Percentiles rank a stretch among this genome's conserved stretches.
These are phyloP conservation scores for Lactarius pseudohatsudake DNA, from an alignment of 768 basidiomycete species.

Conservation along the genomic window DNA sequence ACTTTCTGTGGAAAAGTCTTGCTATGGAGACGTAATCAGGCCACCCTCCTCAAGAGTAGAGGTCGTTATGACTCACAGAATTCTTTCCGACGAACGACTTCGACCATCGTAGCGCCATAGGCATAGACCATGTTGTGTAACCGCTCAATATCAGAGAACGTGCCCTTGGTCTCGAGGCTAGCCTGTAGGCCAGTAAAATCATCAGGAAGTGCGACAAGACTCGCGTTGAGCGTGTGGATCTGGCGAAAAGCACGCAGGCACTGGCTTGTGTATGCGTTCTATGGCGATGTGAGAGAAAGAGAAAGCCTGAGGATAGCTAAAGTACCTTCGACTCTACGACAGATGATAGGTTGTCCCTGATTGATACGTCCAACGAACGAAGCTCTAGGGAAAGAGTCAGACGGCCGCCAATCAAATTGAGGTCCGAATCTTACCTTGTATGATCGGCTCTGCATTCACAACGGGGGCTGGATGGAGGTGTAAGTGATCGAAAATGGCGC, in stretches of 20 bases:
- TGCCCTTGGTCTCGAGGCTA: constrained; percentile 68
- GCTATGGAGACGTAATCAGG: constrained; percentile 41
- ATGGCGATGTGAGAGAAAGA: constrained; percentile 17
- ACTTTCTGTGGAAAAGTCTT: constrained; percentile 77
- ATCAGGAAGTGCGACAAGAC: constrained; percentile 70
- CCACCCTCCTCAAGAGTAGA: too few species aligned
- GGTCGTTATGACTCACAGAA: constrained; percentile 56
- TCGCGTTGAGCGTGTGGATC: constrained; percentile 77
- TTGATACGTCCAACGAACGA: constrained; percentile 8
- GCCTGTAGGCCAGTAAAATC: constrained; percentile 62
- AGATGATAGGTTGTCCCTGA: constrained; percentile 17
- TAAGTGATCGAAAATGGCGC: background rate
- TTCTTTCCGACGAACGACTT: constrained; percentile 87
- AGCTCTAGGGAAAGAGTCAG: constrained; percentile 17
- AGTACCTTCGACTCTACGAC: constrained; percentile 20
- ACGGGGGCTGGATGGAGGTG: constrained; percentile 39
- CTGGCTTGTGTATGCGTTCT: constrained; percentile 74
- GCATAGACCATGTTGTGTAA: constrained; percentile 89
- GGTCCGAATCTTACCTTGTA: constrained; percentile 47
- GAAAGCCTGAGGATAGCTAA: background rate
- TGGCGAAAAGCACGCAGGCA: constrained; percentile 64
- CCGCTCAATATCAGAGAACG: constrained; percentile 87
- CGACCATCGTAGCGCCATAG: constrained; percentile 86
- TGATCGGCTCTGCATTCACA: constrained; percentile 48
- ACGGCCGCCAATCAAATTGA: background rate